Evolutionary conservation across 2,329 filamentous ascomycete genomes (phyloP), one percentile per base, ranked within the genome.

Genomic region (Alternaria ventricosa): DNA sequence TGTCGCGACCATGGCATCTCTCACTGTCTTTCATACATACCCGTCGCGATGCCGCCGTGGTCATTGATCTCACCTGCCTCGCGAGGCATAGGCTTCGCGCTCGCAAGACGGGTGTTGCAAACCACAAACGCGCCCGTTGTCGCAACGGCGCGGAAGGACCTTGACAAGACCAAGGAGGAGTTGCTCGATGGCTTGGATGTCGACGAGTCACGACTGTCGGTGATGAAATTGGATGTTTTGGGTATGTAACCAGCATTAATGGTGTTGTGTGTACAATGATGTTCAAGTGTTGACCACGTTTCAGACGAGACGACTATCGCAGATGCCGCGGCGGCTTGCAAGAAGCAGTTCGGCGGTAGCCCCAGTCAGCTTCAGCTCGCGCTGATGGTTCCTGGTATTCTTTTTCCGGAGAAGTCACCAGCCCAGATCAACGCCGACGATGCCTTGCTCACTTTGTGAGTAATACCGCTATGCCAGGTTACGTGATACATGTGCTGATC

Each of bases 381-480:
- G 3, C 87, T 93, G 71, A 87, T 87, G 28, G 81, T 94, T 3
- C 91, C 92, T 0, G 93, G 92, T 0, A 83, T 94, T 41, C 85
- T 96, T 11, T 85, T 87, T 69, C 88, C 92, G 0, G 93, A 96
- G 75, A 93, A 90, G 77, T 87, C 88, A 1, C 90, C 89, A 0
- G 70, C 80, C 0, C 89, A 92, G 71, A 86, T 96, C 60, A 82
- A 90, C 62, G 85, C 87, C 61, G 83, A 82, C 20, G 76, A 84
- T 36, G 88, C 91, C 18, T 81, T 92, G n/a, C 81, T 88, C 49
- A 93, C 88, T n/a, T 90, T 93, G 49, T 53, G 9, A 53, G 49
- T 36, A 36, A 41, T 11, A 30, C 6, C 22, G n/a, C 9, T 41
- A 25, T 41, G 13, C 5, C 6, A 23, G 36, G 12, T 41, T 22